Base-by-base conservation (phyloP, 148 eudicot genomes). In the Polygonum aviculare region DNA sequence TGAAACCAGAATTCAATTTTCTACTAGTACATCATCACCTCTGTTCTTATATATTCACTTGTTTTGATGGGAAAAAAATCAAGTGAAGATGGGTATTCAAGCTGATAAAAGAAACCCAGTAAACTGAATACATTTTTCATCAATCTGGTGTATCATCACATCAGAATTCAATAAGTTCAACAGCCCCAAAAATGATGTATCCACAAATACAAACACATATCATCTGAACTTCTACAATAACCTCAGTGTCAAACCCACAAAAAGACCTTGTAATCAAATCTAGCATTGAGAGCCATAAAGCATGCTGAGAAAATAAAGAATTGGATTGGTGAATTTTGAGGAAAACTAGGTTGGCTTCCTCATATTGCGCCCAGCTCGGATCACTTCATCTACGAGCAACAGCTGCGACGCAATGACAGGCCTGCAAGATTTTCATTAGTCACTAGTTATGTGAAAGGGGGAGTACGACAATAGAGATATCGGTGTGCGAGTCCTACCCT, bases 331-430 rank as follows among this genome's bases (percentile, higher is more conserved):
- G 69, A 26, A 63, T 40, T 63, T 63, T 15, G 15, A 3, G 3
- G 19, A 67, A 15, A 35, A 48, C 80, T 90, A 94, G 72, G 67
- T 88, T n/a, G 98, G 98, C 85, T 94, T 94, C 84, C 97, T 80
- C 98, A 92, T 94, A 82, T 94, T 94, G 63, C 98, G 97, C 18
- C 98, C 98, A 73, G 98, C 97, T 76, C 97, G 96, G 54, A 94
- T 94, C 62, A 94, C 97, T 87, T 94, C 98, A 85, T 94, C 98
- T 51, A 94, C 98, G 47, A 94, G 88, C 82, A 94, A 82, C 86
- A 94, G 81, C 74, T 94, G 97, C 70, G 98, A 92, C 54, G 97
- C 86, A 55, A 94, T 92, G 18, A 94, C 94, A n/a, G 98, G 94
- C 81, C 98, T 94, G 92, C 80, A 79, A 51, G 38, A 76, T 52